These are phyloP conservation scores for Coemansia aciculifera DNA, from an alignment of 192 early-diverging fungal genomes.

Conservation along the genomic window DNA sequence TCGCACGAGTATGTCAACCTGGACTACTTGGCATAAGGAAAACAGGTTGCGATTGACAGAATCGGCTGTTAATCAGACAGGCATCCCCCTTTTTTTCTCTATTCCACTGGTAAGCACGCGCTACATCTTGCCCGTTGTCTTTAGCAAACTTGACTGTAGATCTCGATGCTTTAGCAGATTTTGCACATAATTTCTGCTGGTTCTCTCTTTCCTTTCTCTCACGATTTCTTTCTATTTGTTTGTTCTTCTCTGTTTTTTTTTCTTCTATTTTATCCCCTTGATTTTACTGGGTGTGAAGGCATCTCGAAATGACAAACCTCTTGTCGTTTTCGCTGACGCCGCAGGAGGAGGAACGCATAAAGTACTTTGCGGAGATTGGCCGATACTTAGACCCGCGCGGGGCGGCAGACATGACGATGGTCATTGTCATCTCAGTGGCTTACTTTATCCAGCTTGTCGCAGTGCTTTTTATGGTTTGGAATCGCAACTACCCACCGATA, in stretches of 20 bases:
- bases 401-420: conserved; percentile 14
- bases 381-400: conserved; percentile 35
- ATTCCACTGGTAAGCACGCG: not conserved
- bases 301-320: conserved; percentile 22
- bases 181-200: not conserved
- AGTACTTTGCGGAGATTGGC: not conserved
- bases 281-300: not conserved
- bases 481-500: conserved; percentile 53
- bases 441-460: conserved; percentile 36
- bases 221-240: not conserved
- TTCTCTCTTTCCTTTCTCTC: not conserved
- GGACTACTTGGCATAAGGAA: not conserved
- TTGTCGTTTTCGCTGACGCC: conserved; percentile 29
- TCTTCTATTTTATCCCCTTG: not conserved
- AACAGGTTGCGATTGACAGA: not conserved
- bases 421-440: conserved; percentile 2
- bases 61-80: not conserved
- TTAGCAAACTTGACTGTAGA: not conserved
- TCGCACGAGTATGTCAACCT: not conserved
- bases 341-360: conserved; percentile 20
- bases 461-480: conserved; percentile 31
- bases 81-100: not conserved
- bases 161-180: not conserved
- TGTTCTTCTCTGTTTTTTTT: not conserved
- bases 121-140: not conserved